These are phyloP conservation scores for Oenanthe sinensis DNA, from an alignment of 129 eudicot genomes.

Conservation along the genomic window DNA sequence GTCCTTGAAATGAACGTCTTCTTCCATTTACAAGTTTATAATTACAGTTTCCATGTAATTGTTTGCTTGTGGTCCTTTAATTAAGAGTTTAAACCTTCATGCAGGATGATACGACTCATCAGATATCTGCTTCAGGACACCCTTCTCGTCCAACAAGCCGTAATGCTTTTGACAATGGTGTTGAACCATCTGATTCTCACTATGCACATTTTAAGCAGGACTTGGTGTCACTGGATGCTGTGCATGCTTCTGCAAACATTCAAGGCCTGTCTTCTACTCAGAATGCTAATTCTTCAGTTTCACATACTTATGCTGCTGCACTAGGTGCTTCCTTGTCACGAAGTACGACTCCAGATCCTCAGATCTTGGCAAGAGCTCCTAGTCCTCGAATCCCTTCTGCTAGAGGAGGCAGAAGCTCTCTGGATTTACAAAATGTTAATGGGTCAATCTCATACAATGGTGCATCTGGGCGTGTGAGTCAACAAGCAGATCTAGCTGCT, in stretches of 20 bases:
- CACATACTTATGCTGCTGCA: constrained; percentile 74
- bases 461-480: constrained; percentile 25
- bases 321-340: constrained; percentile 84
- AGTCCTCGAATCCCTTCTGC: constrained; percentile 66
- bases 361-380: constrained; percentile 49
- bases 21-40: neutral
- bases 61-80: neutral
- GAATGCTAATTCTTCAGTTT: constrained; percentile 28
- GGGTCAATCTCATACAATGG: constrained; percentile 26
- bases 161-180: constrained; percentile 53
- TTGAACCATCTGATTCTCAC: constrained; percentile 44
- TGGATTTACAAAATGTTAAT: constrained; percentile 36
- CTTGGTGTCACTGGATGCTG: constrained; percentile 32
- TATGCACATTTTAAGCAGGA: constrained; percentile 41
- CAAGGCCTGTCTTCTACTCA: constrained; percentile 23
- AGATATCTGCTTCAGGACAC: constrained; percentile 41
- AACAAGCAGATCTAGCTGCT: constrained; percentile 49
- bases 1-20: neutral
- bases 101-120: constrained; percentile 56
- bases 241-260: constrained; percentile 27
- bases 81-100: constrained; percentile 9
- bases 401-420: constrained; percentile 46
- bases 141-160: constrained; percentile 78
- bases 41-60: neutral
- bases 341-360: constrained; percentile 85